These are phyloP conservation scores for Fraxinus quadrangulata DNA, from an alignment of 257 asterid species.

Conservation along the genomic window DNA sequence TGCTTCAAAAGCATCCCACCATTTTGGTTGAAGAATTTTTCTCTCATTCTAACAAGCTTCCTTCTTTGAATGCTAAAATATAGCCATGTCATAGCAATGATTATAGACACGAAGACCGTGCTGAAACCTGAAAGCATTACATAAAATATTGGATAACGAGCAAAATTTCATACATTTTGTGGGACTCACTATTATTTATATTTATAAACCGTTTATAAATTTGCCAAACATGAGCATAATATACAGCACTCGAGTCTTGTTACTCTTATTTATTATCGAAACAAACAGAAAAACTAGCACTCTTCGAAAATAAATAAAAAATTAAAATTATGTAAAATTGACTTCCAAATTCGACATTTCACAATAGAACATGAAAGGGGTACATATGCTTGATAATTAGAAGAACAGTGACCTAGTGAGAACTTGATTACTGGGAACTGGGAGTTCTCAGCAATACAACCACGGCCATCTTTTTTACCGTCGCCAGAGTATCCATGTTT, in stretches of 20 bases:
- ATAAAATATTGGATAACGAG: neutral
- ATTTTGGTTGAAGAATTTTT: constrained; percentile 49
- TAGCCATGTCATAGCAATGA: constrained; percentile 18
- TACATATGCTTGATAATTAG: too few relatives aligned
- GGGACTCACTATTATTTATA: too few relatives aligned
- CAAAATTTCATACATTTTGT: neutral
- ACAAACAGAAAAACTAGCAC: too few relatives aligned
- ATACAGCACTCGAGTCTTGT: too few relatives aligned
- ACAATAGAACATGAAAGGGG: neutral
- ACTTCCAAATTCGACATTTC: neutral
- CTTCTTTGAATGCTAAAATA: constrained; percentile 21
- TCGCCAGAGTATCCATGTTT: constrained; percentile 32
- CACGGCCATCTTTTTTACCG: constrained; percentile 28
- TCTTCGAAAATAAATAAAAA: neutral
- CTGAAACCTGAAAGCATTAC: constrained; percentile 26
- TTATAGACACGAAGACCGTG: constrained; percentile 19
- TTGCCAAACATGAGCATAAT: too few relatives aligned
- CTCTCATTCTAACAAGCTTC: constrained; percentile 25
- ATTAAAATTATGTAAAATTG: neutral
- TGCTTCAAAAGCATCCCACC: constrained; percentile 50
- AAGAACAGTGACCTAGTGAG: constrained; percentile 29
- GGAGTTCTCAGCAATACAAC: constrained; percentile 26
- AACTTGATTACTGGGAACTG: constrained; percentile 35
- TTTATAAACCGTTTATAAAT: too few relatives aligned
- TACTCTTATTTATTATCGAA: too few relatives aligned